A percentile compares a stretch with the other conserved stretches of the same genome.
These are phyloP conservation scores for Cantharellus cinnabarinus DNA, from an alignment of 768 basidiomycete species.

Conservation along the genomic window DNA sequence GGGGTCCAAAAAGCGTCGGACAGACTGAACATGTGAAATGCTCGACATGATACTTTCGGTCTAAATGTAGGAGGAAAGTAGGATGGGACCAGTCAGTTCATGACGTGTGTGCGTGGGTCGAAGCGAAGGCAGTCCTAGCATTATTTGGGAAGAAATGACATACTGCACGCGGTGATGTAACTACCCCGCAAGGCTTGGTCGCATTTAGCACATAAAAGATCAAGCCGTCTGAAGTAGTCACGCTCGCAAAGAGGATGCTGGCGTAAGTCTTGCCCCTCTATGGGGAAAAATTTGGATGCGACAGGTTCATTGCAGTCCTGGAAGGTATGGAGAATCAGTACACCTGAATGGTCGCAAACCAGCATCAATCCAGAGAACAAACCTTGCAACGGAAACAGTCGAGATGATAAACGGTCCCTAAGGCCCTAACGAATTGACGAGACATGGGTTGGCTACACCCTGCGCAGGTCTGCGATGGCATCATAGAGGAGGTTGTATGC, in stretches of 20 bases:
- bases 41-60: constrained; percentile 97
- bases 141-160: constrained; percentile 16
- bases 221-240: constrained; percentile 90
- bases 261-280: constrained; percentile 74
- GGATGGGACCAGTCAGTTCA: neutral
- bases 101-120: constrained; percentile 2
- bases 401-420: constrained; percentile 87
- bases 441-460: constrained; percentile 28
- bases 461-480: constrained; percentile 1
- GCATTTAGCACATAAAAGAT: constrained; percentile 93
- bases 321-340: neutral
- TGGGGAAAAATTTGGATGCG: constrained; percentile 96
- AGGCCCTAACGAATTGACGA: constrained; percentile 88
- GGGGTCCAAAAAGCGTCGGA: constrained; percentile 86
- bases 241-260: constrained; percentile 94
- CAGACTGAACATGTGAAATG: constrained; percentile 98
- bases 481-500: neutral
- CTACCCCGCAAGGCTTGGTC: constrained; percentile 84
- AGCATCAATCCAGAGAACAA: constrained; percentile 14
- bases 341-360: neutral
- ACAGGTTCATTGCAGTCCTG: constrained; percentile 95
- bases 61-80: constrained; percentile 20
- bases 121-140: neutral
- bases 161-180: constrained; percentile 98
- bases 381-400: constrained; percentile 98